Conservation (phyloP, 2,329 filamentous ascomycete genomes). For the Cladorrhinum sp. region DNA sequence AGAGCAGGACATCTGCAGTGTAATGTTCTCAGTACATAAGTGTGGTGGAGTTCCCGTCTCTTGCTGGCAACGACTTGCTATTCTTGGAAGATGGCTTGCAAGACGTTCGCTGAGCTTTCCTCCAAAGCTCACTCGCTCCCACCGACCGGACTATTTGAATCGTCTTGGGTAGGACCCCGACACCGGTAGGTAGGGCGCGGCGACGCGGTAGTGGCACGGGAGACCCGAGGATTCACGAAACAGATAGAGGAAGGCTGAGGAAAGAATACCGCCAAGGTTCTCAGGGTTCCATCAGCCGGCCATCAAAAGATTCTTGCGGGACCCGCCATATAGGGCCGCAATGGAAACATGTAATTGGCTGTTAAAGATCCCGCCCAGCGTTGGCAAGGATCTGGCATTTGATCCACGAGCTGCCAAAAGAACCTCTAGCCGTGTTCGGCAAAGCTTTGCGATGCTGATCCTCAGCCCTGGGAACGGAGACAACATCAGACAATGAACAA, state of each 20-base stretch:
- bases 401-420: not conserved
- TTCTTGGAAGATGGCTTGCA: not conserved
- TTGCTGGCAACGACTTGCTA: not conserved
- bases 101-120: not conserved
- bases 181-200: not conserved
- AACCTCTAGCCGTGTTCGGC: not conserved
- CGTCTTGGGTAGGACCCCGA: not conserved
- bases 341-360: not conserved
- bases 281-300: not conserved
- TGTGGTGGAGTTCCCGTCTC: not conserved
- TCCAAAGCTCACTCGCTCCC: not conserved
- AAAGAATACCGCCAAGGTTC: not conserved
- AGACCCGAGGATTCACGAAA: not conserved
- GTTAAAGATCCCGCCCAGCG: not conserved
- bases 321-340: not conserved
- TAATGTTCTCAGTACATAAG: not conserved
- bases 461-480: conserved; percentile 4
- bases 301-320: not conserved
- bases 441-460: conserved; percentile 5
- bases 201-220: not conserved
- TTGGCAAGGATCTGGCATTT: not conserved
- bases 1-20: not conserved
- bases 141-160: not conserved
- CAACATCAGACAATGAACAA: not conserved
- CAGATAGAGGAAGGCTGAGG: not conserved